A percentile compares a stretch with the other conserved stretches of the same genome.
These are phyloP conservation scores for thale cress (Arabidopsis thaliana) DNA, from an alignment of 345 rosid genomes.

Conservation along the genomic window TAIR10.1 NC_003076.8:11270501-11271000, in stretches of 20 bases:
- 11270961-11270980: not conserved
- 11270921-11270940: not conserved
- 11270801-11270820: no score
- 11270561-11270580: not conserved
- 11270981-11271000: not conserved
- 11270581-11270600: not conserved
- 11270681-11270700: no score
- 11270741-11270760: no score
- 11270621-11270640: no score
- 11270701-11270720: no score
- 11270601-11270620: not conserved
- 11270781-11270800: no score
- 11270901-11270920: not conserved
- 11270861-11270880: not conserved
- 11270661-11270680: no score
- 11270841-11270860: not conserved
- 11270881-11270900: not conserved
- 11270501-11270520: not conserved
- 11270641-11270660: no score
- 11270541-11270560: not conserved
- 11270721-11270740: no score
- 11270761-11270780: no score
- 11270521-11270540: not conserved
- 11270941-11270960: not conserved
- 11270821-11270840: not conserved